Base-by-base conservation (phyloP, 805 yeast species). In the Lipomyces oligophaga region DNA sequence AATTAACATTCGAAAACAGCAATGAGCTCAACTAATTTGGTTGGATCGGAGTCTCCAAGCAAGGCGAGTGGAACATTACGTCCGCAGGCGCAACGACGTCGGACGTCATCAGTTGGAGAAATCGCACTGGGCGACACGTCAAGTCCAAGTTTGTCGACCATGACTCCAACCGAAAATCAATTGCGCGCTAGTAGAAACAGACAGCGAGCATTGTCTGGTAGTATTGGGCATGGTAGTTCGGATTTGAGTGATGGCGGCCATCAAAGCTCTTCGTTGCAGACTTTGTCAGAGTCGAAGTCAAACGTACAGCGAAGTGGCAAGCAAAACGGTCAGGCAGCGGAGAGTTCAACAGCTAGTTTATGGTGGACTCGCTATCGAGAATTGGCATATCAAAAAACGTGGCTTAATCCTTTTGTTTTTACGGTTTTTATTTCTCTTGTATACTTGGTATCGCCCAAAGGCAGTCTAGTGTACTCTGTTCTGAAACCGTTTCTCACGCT, bases 61-160 rank as follows among this genome's bases (percentile, higher is more conserved):
- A n/a, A n/a, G n/a, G n/a, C n/a, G n/a, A n/a, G n/a, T n/a, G n/a
- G n/a, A n/a, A n/a, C n/a, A n/a, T n/a, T n/a, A n/a, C n/a, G n/a
- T n/a, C n/a, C n/a, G n/a, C n/a, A n/a, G n/a, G 30, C 38, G 10
- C 21, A 16, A 13, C 37, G 44, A 18, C 24, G 33, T 28, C 67
- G 87, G 55, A 73, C 78, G 7, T 81, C 93, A 1, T 81, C 89
- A 0, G 82, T 87, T 13, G 95, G 95, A 2, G 73, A 76, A 28
- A 78, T 86, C 41, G 74, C 79, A 42, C 67, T 87, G 3, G 96
- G 95, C 20, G 95, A 86, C 61, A 79, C 74, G 11, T n/a, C n/a
- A n/a, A 63, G 79, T 1, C 81, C 85, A 1, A 73, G 83, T 1
- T 70, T 86, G 34, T 71, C 85, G 10, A 82, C 94, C 1, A 79